Conservation (phyloP, 2,329 filamentous ascomycete genomes). For the Remersonia thermophila region DNA sequence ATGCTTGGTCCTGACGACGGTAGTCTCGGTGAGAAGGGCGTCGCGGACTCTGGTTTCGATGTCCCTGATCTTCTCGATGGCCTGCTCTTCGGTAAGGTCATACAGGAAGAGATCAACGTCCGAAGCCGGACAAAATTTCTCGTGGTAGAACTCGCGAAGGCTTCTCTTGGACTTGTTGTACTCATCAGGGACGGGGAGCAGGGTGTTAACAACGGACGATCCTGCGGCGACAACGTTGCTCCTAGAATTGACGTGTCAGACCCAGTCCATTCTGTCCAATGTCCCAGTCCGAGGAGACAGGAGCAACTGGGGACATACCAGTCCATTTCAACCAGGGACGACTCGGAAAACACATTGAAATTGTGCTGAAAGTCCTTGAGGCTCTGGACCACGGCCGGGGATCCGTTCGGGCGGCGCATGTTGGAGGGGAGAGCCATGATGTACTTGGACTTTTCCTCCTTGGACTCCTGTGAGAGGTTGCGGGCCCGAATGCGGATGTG, state of each 20-base stretch:
- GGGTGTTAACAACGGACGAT: slow-evolving; percentile 66
- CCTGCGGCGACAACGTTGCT: slow-evolving; percentile 68
- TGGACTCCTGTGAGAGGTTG: slow-evolving; percentile 42
- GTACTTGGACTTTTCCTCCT: slow-evolving; percentile 50
- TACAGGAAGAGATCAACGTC: slow-evolving; percentile 84
- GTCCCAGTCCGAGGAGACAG: too few relatives aligned
- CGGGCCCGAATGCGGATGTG: slow-evolving; percentile 51
- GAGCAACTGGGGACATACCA: too few relatives aligned
- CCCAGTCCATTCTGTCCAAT: not conserved
- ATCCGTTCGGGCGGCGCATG: slow-evolving; percentile 48
- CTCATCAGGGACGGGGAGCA: slow-evolving; percentile 56
- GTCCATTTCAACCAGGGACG: slow-evolving; percentile 59
- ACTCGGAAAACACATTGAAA: slow-evolving; percentile 73
- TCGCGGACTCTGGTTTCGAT: slow-evolving; percentile 68
- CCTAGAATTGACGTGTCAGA: slow-evolving; percentile 1
- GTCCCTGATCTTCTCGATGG: slow-evolving; percentile 70
- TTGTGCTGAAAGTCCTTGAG: slow-evolving; percentile 65
- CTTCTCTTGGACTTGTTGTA: slow-evolving; percentile 50
- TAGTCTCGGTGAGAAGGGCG: slow-evolving; percentile 70
- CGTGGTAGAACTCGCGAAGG: slow-evolving; percentile 65
- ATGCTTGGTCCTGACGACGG: slow-evolving; percentile 74
- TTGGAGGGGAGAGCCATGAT: slow-evolving; percentile 55
- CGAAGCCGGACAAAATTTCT: slow-evolving; percentile 67
- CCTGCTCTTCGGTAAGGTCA: slow-evolving; percentile 63
- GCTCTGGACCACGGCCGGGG: slow-evolving; percentile 54